phyloP scores from a whole-genome alignment of 805 yeast species.

The Torulaspora indica region DNA sequence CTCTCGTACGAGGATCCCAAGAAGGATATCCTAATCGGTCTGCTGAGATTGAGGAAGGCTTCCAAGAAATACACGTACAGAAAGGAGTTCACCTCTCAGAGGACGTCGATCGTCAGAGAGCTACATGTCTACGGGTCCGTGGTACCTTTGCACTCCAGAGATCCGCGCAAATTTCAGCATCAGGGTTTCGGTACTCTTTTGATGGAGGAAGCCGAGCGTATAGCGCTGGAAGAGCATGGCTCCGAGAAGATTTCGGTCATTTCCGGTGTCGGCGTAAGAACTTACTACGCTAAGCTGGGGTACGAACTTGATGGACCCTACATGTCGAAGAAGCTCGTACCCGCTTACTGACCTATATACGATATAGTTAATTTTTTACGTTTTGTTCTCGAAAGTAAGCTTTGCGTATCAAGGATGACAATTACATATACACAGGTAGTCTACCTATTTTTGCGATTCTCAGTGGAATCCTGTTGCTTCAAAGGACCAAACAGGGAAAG shows the following conservation, averaged over 20 bases:
- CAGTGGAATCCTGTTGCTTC: conserved; percentile 1
- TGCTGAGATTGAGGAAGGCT: conserved; percentile 82
- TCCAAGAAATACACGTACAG: conserved; percentile 85
- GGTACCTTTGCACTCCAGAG: conserved; percentile 92
- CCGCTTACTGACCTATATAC: neutral
- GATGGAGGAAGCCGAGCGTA: conserved; percentile 98
- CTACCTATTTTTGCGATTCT: conserved; percentile 8
- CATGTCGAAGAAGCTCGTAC: conserved; percentile 65
- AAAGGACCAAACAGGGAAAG: conserved; percentile 13
- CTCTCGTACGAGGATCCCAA: conserved; percentile 94
- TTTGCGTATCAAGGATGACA: neutral
- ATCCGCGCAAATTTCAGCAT: conserved; percentile 97
- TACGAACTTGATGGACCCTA: conserved; percentile 92
- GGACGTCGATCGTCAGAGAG: conserved; percentile 92
- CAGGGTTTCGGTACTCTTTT: conserved; percentile 96
- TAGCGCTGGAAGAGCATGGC: conserved; percentile 93
- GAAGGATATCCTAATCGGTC: conserved; percentile 90
- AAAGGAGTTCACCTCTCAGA: conserved; percentile 78
- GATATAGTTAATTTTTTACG: neutral
- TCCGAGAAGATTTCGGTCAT: conserved; percentile 87
- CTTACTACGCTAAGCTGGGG: conserved; percentile 89
- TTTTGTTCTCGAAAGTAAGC: neutral
- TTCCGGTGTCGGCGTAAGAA: conserved; percentile 96
- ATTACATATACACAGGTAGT: conserved; percentile 1
- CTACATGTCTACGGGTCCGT: conserved; percentile 96